These are phyloP conservation scores for Mortierella sp. DNA, from an alignment of 371 early-diverging fungal species.

Conservation along the genomic window DNA sequence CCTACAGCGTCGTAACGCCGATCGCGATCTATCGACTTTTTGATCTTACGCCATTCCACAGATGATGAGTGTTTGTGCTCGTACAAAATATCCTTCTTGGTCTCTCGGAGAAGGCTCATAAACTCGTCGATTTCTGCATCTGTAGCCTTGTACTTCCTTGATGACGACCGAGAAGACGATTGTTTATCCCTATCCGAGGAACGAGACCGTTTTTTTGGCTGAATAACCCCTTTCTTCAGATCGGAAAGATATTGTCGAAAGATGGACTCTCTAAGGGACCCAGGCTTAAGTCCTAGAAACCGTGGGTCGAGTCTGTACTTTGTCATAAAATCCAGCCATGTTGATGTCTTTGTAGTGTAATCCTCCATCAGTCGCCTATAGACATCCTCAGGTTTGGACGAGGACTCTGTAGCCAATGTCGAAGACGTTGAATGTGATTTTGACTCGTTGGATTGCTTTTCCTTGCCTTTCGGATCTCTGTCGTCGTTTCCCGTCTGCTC, in stretches of 20 bases:
- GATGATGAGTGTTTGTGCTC: conserved; percentile 47
- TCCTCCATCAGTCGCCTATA: conserved; percentile 44
- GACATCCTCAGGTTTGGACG: conserved; percentile 36
- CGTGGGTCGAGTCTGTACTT: conserved; percentile 47
- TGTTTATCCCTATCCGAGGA: conserved; percentile 15
- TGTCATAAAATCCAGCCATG: conserved; percentile 53
- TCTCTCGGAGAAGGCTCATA: conserved; percentile 42
- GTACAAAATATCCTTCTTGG: conserved; percentile 44
- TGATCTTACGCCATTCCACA: conserved; percentile 52
- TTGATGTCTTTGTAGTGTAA: conserved; percentile 48
- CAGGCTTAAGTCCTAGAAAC: conserved; percentile 44
- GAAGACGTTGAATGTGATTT: conserved; percentile 43
- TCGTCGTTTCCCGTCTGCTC: conserved; percentile 36
- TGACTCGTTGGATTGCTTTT: conserved; percentile 51
- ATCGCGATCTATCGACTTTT: conserved; percentile 46
- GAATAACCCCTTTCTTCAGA: conserved; percentile 43
- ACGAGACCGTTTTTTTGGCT: conserved; percentile 9
- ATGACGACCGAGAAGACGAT: conserved; percentile 16
- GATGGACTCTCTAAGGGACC: conserved; percentile 41
- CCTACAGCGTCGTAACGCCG: conserved; percentile 51
- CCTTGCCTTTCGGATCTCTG: conserved; percentile 40
- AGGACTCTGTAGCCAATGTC: conserved; percentile 8
- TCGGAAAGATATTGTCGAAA: conserved; percentile 49
- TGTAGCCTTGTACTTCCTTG: conserved; percentile 46
- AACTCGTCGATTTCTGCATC: conserved; percentile 46